Evolutionary conservation across 805 yeast species (phyloP).

Genomic region (Monosporozyma unispora): DNA sequence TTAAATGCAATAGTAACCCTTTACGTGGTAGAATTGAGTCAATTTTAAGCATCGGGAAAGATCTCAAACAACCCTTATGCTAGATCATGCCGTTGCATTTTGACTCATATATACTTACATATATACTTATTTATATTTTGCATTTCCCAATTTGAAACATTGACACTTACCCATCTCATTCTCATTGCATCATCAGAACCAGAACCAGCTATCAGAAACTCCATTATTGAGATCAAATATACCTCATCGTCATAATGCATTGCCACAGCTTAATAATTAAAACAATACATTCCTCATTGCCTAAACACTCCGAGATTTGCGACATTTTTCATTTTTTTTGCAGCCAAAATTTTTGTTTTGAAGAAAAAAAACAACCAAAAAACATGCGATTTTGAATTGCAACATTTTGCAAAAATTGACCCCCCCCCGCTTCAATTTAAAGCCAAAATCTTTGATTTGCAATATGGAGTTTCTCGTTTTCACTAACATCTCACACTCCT

Average conservation of each 20-base stretch:
- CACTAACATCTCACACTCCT: background rate
- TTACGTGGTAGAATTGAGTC: constrained; percentile 70
- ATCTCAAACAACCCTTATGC: background rate
- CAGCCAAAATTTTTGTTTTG: background rate
- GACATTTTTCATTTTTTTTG: background rate
- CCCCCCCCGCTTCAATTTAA: background rate
- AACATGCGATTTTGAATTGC: background rate
- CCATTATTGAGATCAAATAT: background rate
- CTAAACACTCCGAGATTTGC: background rate
- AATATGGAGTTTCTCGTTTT: background rate
- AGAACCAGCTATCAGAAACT: background rate
- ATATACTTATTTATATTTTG: background rate
- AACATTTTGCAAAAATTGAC: background rate
- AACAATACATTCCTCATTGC: background rate
- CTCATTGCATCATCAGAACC: background rate
- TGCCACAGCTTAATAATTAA: background rate
- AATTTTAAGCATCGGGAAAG: constrained; percentile 62
- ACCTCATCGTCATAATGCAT: background rate
- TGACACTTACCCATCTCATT: no score
- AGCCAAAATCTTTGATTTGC: background rate
- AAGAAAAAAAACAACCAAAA: background rate
- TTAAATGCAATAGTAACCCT: constrained; percentile 55
- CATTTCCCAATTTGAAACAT: background rate
- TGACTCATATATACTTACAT: background rate
- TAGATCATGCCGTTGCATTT: background rate